Base-by-base conservation (phyloP, 2,329 filamentous ascomycete genomes). In the Alternaria longipes region DNA sequence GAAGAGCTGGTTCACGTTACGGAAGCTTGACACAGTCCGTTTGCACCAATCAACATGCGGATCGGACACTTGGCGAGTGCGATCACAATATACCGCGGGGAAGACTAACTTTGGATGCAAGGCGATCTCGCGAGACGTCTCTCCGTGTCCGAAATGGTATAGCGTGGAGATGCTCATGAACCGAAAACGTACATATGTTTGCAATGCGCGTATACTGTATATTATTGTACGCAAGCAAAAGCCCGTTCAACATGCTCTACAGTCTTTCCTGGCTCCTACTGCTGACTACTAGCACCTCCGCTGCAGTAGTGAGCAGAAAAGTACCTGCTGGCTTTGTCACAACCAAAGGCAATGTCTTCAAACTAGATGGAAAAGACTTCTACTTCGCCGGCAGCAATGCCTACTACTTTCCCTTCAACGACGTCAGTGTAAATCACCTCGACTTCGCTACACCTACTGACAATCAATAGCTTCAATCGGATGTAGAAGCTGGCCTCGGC, bases 361-460 rank as follows among this genome's bases (percentile, higher is more conserved):
- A 83, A 70, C 80, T 87, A 5, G 81, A 86, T 47, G 85, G 85
- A 56, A 78, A 85, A 60, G 81, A 84, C 62, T 87, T 86, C 67
- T 82, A 85, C 73, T 87, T 86, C 66, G 85, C 85, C 2, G 85
- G 85, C 1, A 84, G 81, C 63, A 87, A 87, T 70, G 85, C 84
- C 9, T 86, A 87, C 63, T 86, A 85, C 64, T 83, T 86, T 18
- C 84, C 85, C 0, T 86, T 86, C 71, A 82, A 80, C 54, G 81
- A 84, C n/a, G 84, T 85, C 57, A 57, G 65, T 46, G 20, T 41
- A 30, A 22, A 18, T 6, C n/a, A 12, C 1, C 18, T 44, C 9
- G 8, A 42, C 14, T 5, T 16, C 30, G 1, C 20, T 14, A 40
- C 9, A 22, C 16, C 5, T 51, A 50, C 45, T 57, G 38, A 56